Evolutionary conservation across 257 asterid species (phyloP).

Genomic region (Perilla frutescens): DNA sequence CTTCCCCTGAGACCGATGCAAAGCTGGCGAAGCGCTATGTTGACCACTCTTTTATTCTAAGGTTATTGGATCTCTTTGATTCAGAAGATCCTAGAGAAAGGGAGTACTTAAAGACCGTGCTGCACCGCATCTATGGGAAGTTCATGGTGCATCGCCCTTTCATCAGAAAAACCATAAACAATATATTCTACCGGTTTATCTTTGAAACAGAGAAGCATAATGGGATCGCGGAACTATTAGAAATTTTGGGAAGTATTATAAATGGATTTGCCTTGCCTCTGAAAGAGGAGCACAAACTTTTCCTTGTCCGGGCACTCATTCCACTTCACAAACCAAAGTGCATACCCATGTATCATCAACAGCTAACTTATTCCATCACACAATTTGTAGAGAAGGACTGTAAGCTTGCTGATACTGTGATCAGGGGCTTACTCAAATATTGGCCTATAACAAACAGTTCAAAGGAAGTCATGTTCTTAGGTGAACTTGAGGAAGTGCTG

Average conservation of each 20-base stretch:
- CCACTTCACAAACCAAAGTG: constrained; percentile 81
- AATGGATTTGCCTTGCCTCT: constrained; percentile 89
- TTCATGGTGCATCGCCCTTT: constrained; percentile 98
- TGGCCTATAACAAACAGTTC: constrained; percentile 89
- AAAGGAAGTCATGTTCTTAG: constrained; percentile 82
- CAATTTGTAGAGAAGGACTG: constrained; percentile 85
- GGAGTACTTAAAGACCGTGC: constrained; percentile 85
- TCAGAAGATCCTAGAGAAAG: constrained; percentile 97
- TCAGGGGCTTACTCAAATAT: constrained; percentile 74
- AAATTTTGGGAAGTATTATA: constrained; percentile 90
- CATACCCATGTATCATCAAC: constrained; percentile 75
- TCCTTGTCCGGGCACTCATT: constrained; percentile 84
- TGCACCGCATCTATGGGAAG: constrained; percentile 92
- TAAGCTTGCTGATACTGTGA: constrained; percentile 83
- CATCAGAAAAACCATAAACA: constrained; percentile 79
- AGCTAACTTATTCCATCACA: constrained; percentile 75
- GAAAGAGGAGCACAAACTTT: constrained; percentile 93
- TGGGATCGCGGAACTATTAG: constrained; percentile 88
- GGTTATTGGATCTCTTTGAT: constrained; percentile 82
- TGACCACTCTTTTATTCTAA: constrained; percentile 82
- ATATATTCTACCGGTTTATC: constrained; percentile 77
- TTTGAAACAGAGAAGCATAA: constrained; percentile 91
- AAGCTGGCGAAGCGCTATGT: constrained; percentile 86
- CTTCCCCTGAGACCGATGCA: constrained; percentile 89
- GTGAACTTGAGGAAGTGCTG: constrained; percentile 83